Evolutionary conservation across 257 asterid species (phyloP).

Genomic region (Plantago elongata): DNA sequence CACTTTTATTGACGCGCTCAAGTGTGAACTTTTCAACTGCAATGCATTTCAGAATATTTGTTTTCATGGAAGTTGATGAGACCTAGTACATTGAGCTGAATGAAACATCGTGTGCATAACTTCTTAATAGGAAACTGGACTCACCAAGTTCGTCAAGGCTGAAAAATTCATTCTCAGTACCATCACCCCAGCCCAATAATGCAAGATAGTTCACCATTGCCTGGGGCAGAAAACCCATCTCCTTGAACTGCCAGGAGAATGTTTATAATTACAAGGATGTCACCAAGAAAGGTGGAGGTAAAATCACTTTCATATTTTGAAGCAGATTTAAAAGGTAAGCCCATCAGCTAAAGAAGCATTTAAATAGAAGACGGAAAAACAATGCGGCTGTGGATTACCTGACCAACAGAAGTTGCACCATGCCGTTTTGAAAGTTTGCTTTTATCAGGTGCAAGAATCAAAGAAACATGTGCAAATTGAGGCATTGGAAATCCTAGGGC

Average conservation of each 20-base stretch:
- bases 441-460: slow-evolving; percentile 92
- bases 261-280: slow-evolving; percentile 21
- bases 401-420: slow-evolving; percentile 98
- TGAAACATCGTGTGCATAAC: slow-evolving; percentile 15
- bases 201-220: slow-evolving; percentile 96
- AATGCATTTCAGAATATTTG: slow-evolving; percentile 25
- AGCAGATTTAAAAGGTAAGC: slow-evolving; percentile 1
- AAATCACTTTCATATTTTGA: slow-evolving; percentile 6
- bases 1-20: slow-evolving; percentile 89
- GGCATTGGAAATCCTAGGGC: slow-evolving; percentile 90
- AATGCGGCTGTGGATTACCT: slow-evolving; percentile 43
- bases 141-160: slow-evolving; percentile 80
- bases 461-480: slow-evolving; percentile 85
- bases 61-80: slow-evolving; percentile 9
- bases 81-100: slow-evolving; percentile 23
- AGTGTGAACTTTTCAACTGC: slow-evolving; percentile 82
- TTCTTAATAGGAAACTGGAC: slow-evolving; percentile 23
- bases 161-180: slow-evolving; percentile 88
- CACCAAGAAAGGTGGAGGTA: slow-evolving; percentile 12
- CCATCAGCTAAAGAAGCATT: slow-evolving; percentile 16
- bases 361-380: slow-evolving; percentile 16
- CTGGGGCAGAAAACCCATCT: slow-evolving; percentile 82
- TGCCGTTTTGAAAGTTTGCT: slow-evolving; percentile 97
- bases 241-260: slow-evolving; percentile 64
- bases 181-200: slow-evolving; percentile 97